These are phyloP conservation scores for Helotiales sp. DNA, from an alignment of 2,329 filamentous ascomycete genomes.

Conservation along the genomic window DNA sequence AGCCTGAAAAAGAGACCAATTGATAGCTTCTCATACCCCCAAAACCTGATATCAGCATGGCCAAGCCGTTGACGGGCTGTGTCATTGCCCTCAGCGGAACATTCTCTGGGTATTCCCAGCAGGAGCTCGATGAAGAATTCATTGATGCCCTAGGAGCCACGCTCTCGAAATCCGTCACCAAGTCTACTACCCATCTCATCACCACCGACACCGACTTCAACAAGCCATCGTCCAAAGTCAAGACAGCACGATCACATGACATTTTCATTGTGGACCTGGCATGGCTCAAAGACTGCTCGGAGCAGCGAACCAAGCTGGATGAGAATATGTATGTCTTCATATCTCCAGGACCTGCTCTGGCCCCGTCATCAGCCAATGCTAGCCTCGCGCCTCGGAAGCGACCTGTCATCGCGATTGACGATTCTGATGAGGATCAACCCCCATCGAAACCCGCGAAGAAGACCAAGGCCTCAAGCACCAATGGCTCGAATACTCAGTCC, in stretches of 20 bases:
- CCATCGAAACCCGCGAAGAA: conserved; percentile 33
- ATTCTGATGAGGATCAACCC: conserved; percentile 30
- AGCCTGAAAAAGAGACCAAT: neutral
- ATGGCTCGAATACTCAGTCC: conserved; percentile 30
- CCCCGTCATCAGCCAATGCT: conserved; percentile 9
- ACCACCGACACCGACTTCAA: conserved; percentile 54
- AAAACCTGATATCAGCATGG: neutral
- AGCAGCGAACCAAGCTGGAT: conserved; percentile 40
- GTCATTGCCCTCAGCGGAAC: conserved; percentile 60
- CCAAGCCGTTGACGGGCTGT: conserved; percentile 46
- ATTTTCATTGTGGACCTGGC: conserved; percentile 57
- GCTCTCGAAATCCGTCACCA: conserved; percentile 47
- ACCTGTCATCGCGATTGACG: conserved; percentile 13
- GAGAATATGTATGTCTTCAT: conserved; percentile 36
- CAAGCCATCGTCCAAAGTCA: conserved; percentile 49
- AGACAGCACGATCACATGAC: conserved; percentile 41
- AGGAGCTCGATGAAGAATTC: conserved; percentile 36
- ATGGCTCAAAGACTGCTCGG: conserved; percentile 62
- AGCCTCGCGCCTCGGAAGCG: conserved; percentile 19
- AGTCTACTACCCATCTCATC: conserved; percentile 56
- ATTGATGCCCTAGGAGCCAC: conserved; percentile 48
- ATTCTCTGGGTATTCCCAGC: conserved; percentile 55
- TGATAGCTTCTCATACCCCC: neutral
- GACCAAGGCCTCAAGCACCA: conserved; percentile 27
- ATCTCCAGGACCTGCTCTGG: conserved; percentile 8